A percentile compares a stretch with the other conserved stretches of the same genome.
These are phyloP conservation scores for Pichia exigua DNA, from an alignment of 805 yeast species.

Conservation along the genomic window DNA sequence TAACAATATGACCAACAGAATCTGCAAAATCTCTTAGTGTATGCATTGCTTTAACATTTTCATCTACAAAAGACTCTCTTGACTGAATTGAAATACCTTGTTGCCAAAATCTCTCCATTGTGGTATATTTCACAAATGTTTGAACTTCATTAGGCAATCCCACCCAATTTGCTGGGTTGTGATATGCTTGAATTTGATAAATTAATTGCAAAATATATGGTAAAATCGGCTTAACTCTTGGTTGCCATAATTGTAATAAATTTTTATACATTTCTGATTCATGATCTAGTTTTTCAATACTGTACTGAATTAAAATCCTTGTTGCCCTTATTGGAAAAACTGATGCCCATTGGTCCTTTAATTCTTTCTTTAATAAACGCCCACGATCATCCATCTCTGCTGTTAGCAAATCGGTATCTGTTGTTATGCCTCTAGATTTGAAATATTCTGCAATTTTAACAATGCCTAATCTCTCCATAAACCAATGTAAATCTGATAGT, in stretches of 20 bases:
- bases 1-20: conserved; percentile 89
- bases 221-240: conserved; percentile 82
- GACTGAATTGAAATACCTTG: conserved; percentile 94
- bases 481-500: conserved; percentile 86
- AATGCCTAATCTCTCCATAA: conserved; percentile 94
- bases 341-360: conserved; percentile 88
- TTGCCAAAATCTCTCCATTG: conserved; percentile 96
- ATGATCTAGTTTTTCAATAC: conserved; percentile 84
- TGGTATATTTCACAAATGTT: conserved; percentile 80
- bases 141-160: conserved; percentile 85
- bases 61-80: conserved; percentile 89
- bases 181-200: conserved; percentile 89
- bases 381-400: conserved; percentile 92
- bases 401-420: conserved; percentile 62
- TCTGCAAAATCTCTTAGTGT: conserved; percentile 96
- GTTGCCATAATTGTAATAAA: conserved; percentile 78
- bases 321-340: conserved; percentile 95
- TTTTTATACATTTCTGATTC: conserved; percentile 65
- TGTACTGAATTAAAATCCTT: conserved; percentile 87
- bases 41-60: conserved; percentile 87
- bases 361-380: conserved; percentile 57
- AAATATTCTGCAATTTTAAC: conserved; percentile 91
- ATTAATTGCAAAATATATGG: conserved; percentile 85
- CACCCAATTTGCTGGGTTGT: conserved; percentile 87
- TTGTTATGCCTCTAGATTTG: conserved; percentile 70